Base-by-base conservation (phyloP, 345 rosid species). In the Isatis tinctoria region DNA sequence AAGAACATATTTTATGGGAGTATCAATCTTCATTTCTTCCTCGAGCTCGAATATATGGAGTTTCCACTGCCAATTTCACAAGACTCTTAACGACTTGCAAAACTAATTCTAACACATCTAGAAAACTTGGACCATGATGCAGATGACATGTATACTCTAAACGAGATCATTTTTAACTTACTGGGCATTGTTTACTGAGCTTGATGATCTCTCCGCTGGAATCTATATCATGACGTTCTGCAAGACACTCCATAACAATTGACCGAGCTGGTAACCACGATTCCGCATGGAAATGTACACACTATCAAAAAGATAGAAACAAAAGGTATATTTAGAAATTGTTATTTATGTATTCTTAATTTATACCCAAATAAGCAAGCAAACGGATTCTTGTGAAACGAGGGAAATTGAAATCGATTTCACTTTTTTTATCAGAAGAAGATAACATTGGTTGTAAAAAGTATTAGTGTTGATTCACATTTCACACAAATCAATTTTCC, bases 221-320 rank as follows among this genome's bases (percentile, higher is more conserved):
- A 62, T 93, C 92, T 41, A 79, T 1, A 47, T 76, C 78, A 69
- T 59, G 65, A 78, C 97, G 84, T 28, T 79, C 80, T 44, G 80
- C 70, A 61, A 88, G 73, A 81, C 94, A 85, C 64, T 88, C 89
- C 82, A 86, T 84, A 33, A 89, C 93, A 70, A 91, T 86, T 59
- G 92, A 79, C n/a, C 87, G 84, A 47, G 94, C 96, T 44, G 96
- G 97, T 73, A 89, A 81, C 98, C 98, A 93, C 18, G 96, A 90
- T 81, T 77, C 87, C 10, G 87, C 85, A 54, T 87, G 87, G 78
- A 77, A 93, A 47, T 47, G 85, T 75, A 91, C 84, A 73, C 78
- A 74, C 92, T 89, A 82, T n/a, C 68, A 71, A 47, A 8, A 70
- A 30, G 20, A 40, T 56, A 51, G 65, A 5, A 83, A 5, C 53